Conservation (phyloP, 352 stramenopile species). For the Globisporangium ultimum region DNA sequence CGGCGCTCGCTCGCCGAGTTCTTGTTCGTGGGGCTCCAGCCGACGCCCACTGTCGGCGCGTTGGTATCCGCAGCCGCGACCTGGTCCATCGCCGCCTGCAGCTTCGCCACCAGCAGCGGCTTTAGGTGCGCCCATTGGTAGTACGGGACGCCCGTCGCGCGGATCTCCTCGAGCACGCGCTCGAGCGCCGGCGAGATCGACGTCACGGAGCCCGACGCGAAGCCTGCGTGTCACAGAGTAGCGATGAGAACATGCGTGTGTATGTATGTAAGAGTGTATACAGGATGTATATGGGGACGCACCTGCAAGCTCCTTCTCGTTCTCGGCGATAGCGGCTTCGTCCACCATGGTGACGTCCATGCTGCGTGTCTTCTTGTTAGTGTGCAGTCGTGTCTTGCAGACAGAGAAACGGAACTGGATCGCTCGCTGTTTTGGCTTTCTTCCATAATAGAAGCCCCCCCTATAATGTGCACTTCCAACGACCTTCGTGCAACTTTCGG, state of each 20-base stretch:
- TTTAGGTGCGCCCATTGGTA: conserved; percentile 78
- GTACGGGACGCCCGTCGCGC: conserved; percentile 54
- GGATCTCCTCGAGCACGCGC: conserved; percentile 68
- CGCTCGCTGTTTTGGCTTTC: background rate
- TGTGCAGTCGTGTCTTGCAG: background rate
- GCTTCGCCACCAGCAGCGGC: conserved; percentile 48
- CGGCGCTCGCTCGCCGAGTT: conserved; percentile 46
- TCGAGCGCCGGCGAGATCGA: conserved; percentile 48
- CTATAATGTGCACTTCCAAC: conserved; percentile 2
- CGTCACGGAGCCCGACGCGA: conserved; percentile 42
- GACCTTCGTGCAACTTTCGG: conserved; percentile 5
- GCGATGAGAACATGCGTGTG: background rate
- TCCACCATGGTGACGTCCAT: conserved; percentile 20
- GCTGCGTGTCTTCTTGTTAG: background rate
- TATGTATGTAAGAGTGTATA: background rate
- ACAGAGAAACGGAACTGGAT: background rate
- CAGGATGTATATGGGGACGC: background rate
- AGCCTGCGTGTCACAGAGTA: conserved; percentile 26
- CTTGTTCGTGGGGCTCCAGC: conserved; percentile 51
- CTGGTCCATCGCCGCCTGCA: conserved; percentile 52
- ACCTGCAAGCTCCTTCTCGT: conserved; percentile 68
- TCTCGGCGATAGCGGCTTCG: conserved; percentile 51
- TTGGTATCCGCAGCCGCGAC: conserved; percentile 45
- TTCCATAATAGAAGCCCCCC: conserved; percentile 2
- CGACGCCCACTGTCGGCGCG: conserved; percentile 23